Base-by-base conservation (phyloP, 2,329 filamentous ascomycete genomes). In the Cercospora beticola region DNA sequence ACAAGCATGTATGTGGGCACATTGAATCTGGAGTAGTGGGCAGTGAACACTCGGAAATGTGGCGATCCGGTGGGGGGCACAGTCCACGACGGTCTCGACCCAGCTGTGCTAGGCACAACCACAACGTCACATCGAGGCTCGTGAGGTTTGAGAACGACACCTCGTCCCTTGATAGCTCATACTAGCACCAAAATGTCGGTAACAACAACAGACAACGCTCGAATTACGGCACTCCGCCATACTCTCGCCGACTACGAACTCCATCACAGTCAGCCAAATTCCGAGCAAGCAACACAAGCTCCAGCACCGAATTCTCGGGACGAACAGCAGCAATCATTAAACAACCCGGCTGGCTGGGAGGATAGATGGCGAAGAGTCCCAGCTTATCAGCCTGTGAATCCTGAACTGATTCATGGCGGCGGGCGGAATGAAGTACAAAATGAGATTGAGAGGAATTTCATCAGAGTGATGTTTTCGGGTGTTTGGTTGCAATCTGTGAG, bases 391-490 rank as follows among this genome's bases (percentile, higher is more conserved):
- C 83, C 84, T 0, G 74, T 83, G 0, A 83, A 85, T 65, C 78
- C 76, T 3, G 73, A 82, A 43, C 74, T 84, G 63, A 56, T 69
- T 10, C 26, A 62, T 6, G 80, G 84, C 69, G 77, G 74, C 3
- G 76, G 82, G 62, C 74, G 85, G n/a, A 77, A 82, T 3, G 80
- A 80, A 0, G 84, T 82, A 46, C 75, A 74, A n/a, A 85, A 82
- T 72, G 71, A 70, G 1, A 76, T 79, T 5, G 85, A 87, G 73
- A 76, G 76, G 52, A 79, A 78, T 6, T 86, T 87, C 72, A 79
- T 87, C 18, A 75, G 78, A 21, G 76, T 83, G 0, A 86, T 87
- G 84, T 83, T 86, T 69, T 80, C 79, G 30, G 85, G 74, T 56
- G 57, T 68, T 82, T 5, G 80, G 83, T 12, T 79, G 78, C 71